These are phyloP conservation scores for Oryza australiensis DNA, from an alignment of 176 grass and related monocot species.

Conservation along the genomic window DNA sequence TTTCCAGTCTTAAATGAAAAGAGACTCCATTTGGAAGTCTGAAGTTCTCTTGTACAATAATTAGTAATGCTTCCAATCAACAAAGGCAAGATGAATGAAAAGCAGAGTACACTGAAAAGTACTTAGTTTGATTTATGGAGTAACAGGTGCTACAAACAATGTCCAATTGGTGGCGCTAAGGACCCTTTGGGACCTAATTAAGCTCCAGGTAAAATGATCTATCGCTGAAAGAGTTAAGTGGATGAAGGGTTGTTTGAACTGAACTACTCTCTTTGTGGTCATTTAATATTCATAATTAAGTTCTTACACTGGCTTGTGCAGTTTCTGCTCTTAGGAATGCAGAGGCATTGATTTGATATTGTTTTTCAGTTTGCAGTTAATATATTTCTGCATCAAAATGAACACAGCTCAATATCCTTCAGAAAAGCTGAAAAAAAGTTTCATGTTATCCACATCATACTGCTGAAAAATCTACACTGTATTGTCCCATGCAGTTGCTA, in stretches of 20 bases:
- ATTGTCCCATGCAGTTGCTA: neutral
- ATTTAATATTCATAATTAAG: neutral
- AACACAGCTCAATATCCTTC: neutral
- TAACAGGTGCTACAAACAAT: neutral
- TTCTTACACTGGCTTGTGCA: neutral
- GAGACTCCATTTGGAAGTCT: neutral
- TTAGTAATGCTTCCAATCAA: neutral
- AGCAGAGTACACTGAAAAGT: neutral
- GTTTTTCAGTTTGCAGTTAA: neutral
- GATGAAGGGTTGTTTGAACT: neutral
- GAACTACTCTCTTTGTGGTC: slow-evolving; percentile 1
- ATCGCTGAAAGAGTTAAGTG: neutral
- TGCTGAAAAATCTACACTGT: neutral
- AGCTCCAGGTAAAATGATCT: neutral
- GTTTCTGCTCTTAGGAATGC: slow-evolving; percentile 15
- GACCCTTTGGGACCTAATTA: neutral
- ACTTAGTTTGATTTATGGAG: neutral
- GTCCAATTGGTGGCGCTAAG: neutral
- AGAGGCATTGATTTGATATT: neutral
- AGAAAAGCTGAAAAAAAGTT: neutral
- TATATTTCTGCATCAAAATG: neutral
- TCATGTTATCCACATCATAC: neutral
- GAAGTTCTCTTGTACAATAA: neutral
- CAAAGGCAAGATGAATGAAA: neutral
- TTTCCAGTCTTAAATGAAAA: neutral